Conservation (phyloP, 2,329 filamentous ascomycete genomes). For the Teratosphaeria viscida region DNA sequence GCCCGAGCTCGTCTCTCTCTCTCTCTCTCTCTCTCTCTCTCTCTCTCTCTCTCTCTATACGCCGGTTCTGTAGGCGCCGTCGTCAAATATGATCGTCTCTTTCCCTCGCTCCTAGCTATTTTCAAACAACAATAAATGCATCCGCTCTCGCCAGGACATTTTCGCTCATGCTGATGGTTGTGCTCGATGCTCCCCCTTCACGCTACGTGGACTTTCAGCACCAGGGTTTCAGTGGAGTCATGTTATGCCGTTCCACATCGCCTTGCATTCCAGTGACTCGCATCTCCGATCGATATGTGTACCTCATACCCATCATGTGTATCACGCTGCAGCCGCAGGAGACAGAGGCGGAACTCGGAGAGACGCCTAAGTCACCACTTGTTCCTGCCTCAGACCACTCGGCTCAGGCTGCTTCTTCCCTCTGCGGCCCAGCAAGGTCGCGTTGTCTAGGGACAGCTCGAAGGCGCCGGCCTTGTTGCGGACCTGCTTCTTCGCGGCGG, state of each 20-base stretch:
- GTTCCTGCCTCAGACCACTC: slow-evolving; percentile 37
- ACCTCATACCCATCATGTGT: background rate
- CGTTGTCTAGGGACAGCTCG: slow-evolving; percentile 82
- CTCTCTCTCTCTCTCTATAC: background rate
- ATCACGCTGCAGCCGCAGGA: background rate
- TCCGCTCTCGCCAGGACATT: background rate
- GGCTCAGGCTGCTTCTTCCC: slow-evolving; percentile 35
- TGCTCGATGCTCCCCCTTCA: background rate
- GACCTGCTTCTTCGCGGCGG: slow-evolving; percentile 73
- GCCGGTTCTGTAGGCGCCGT: background rate
- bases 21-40: background rate
- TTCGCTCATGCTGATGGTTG: background rate
- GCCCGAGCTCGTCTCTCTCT: background rate
- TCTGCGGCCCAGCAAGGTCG: slow-evolving; percentile 71
- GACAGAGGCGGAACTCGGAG: background rate
- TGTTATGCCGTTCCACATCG: background rate
- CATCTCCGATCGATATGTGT: background rate
- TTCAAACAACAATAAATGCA: background rate
- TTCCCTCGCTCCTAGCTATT: background rate
- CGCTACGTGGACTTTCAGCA: background rate
- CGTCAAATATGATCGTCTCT: background rate
- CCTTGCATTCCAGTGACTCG: background rate
- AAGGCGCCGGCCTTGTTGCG: slow-evolving; percentile 66
- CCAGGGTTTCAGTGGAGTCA: background rate
- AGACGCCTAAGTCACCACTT: slow-evolving; percentile 9